Percentiles rank a stretch among this genome's conserved stretches.
phyloP scores from a whole-genome alignment of 2,329 filamentous ascomycete species.

The Myotisia sp. region DNA sequence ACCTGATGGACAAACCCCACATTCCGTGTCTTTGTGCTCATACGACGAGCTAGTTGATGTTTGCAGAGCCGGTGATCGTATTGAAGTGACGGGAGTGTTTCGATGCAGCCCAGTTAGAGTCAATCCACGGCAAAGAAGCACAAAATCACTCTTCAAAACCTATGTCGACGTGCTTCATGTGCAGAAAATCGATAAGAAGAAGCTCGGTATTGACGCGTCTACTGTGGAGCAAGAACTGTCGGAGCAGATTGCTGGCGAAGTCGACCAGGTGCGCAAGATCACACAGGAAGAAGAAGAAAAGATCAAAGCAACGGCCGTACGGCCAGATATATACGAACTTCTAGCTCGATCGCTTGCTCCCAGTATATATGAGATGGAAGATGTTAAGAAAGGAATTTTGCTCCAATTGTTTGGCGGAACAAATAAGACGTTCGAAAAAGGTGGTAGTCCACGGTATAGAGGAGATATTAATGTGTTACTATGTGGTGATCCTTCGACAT shows the following conservation, averaged over 20 bases:
- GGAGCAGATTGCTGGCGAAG: conserved; percentile 53
- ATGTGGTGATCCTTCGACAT: conserved; percentile 90
- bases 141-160: conserved; percentile 96
- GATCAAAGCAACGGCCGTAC: conserved; percentile 65
- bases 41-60: conserved; percentile 96
- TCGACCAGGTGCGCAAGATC: conserved; percentile 73
- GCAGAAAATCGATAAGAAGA: conserved; percentile 90
- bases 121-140: conserved; percentile 78
- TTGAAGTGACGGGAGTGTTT: conserved; percentile 94
- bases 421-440: conserved; percentile 95
- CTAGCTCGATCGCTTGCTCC: conserved; percentile 81
- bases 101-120: conserved; percentile 84
- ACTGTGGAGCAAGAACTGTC: conserved; percentile 76
- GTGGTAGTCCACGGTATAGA: conserved; percentile 85
- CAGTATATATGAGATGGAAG: conserved; percentile 94
- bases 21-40: conserved; percentile 88
- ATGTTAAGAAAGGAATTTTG: conserved; percentile 96
- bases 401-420: conserved; percentile 94
- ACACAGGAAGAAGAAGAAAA: conserved; percentile 74
- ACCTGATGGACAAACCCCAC: conserved; percentile 88
- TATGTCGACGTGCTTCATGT: conserved; percentile 93
- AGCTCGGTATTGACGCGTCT: conserved; percentile 78
- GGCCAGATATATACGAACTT: conserved; percentile 84
- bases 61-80: conserved; percentile 92
- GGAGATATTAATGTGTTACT: conserved; percentile 95